Percentiles rank a stretch among this genome's conserved stretches.
These are phyloP conservation scores for Agapanthus africanus DNA, from an alignment of 106 monocot genomes.

Conservation along the genomic window DNA sequence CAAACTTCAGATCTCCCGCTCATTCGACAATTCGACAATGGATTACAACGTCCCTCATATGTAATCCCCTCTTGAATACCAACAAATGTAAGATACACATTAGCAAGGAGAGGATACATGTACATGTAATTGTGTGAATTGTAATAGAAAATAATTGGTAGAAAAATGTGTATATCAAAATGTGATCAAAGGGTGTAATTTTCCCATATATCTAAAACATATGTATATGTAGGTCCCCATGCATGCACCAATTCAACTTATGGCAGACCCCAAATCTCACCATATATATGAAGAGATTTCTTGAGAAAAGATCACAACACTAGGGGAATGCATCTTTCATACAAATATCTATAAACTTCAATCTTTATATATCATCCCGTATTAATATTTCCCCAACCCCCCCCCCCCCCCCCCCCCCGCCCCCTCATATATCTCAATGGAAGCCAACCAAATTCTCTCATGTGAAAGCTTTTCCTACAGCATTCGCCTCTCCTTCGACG, in stretches of 20 bases:
- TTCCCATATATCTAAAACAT: neutral
- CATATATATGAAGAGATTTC: neutral
- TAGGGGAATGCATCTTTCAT: conserved; percentile 5
- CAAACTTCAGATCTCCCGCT: too few relatives aligned
- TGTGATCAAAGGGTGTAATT: neutral
- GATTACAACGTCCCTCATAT: too few relatives aligned
- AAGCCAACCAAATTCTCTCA: neutral
- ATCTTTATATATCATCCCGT: neutral
- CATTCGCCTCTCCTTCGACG: conserved; percentile 4
- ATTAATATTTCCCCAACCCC: neutral
- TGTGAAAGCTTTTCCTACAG: conserved; percentile 7
- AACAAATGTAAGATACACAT: neutral
- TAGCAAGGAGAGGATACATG: neutral
- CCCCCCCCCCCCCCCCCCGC: neutral
- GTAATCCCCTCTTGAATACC: too few relatives aligned
- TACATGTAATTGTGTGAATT: too few relatives aligned
- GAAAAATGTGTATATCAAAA: neutral
- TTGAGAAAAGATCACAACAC: neutral
- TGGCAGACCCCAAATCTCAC: neutral
- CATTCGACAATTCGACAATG: too few relatives aligned
- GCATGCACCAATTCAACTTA: neutral
- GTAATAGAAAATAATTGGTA: neutral
- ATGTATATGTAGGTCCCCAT: neutral
- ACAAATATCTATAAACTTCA: neutral
- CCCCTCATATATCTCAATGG: neutral